Conservation (phyloP, 2,329 filamentous ascomycete species). For the Drechslerella stenobrocha region DNA sequence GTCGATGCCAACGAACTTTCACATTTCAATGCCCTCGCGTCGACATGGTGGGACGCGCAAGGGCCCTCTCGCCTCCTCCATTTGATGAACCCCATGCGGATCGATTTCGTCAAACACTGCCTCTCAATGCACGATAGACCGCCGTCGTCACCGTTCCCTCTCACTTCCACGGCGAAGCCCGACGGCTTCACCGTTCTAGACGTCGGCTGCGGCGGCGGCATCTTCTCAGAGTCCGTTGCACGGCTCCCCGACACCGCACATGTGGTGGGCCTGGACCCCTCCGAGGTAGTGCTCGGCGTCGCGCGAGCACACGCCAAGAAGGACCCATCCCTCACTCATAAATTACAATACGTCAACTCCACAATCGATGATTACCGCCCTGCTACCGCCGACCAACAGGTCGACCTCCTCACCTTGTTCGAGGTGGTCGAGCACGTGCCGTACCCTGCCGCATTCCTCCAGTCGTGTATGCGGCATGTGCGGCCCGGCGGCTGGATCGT, state of each 20-base stretch:
- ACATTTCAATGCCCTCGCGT: constrained; percentile 91
- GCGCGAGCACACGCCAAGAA: constrained; percentile 73
- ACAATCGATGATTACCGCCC: constrained; percentile 67
- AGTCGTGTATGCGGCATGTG: constrained; percentile 72
- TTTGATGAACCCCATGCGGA: constrained; percentile 95
- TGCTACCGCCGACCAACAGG: constrained; percentile 62
- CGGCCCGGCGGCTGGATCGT: constrained; percentile 91
- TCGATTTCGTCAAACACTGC: constrained; percentile 83
- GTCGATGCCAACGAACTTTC: constrained; percentile 87
- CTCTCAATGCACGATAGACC: constrained; percentile 58
- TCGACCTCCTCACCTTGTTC: constrained; percentile 83
- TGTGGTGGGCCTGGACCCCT: constrained; percentile 79
- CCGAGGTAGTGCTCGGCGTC: constrained; percentile 71
- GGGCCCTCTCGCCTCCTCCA: constrained; percentile 90
- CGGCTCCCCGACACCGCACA: constrained; percentile 65
- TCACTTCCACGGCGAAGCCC: constrained; percentile 49
- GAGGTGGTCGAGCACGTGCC: constrained; percentile 95
- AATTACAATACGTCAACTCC: constrained; percentile 73
- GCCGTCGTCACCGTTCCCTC: constrained; percentile 57
- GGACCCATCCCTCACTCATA: constrained; percentile 69
- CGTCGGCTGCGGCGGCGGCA: constrained; percentile 92
- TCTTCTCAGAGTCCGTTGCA: constrained; percentile 87
- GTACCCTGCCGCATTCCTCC: constrained; percentile 72
- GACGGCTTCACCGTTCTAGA: constrained; percentile 74
- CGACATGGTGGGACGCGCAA: constrained; percentile 95